Percentiles rank a stretch among this genome's conserved stretches.
phyloP scores from a whole-genome alignment of 805 yeast genomes.

The Wickerhamiella alocasiicola region DNA sequence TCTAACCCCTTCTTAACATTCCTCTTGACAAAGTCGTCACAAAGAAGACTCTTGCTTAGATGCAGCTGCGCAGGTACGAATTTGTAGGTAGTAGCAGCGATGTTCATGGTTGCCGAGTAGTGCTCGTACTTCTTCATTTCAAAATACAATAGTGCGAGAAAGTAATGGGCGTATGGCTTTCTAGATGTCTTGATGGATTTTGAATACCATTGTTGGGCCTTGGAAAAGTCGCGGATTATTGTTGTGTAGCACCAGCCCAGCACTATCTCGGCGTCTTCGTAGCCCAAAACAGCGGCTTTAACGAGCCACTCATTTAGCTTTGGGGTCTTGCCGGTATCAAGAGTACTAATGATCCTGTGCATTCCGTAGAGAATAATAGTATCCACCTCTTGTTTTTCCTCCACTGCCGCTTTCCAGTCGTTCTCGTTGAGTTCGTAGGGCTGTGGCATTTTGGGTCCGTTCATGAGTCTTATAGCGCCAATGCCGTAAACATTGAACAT shows the following conservation, averaged over 20 bases:
- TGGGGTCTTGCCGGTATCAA: neutral
- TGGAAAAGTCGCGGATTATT: neutral
- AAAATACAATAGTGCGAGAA: conserved; percentile 3
- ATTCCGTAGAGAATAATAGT: neutral
- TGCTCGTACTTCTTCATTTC: conserved; percentile 2
- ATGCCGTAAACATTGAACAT: neutral
- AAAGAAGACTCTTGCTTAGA: neutral
- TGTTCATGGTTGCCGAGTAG: conserved; percentile 1
- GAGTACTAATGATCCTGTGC: neutral
- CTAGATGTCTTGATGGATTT: neutral
- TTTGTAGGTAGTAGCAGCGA: conserved; percentile 2
- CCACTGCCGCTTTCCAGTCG: neutral
- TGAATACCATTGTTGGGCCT: conserved; percentile 5
- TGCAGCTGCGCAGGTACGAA: conserved; percentile 10
- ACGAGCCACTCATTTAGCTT: neutral
- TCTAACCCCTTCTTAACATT: conserved; percentile 1
- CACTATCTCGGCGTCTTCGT: conserved; percentile 5
- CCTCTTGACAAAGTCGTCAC: neutral
- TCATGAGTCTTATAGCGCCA: neutral
- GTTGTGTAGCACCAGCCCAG: conserved; percentile 8
- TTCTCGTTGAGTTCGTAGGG: neutral
- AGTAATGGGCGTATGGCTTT: neutral
- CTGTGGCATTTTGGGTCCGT: neutral
- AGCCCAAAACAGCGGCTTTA: conserved; percentile 2
- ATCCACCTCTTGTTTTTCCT: neutral